Evolutionary conservation across 2,329 filamentous ascomycete genomes (phyloP).

Genomic region (Dendrostoma leiphaemia): DNA sequence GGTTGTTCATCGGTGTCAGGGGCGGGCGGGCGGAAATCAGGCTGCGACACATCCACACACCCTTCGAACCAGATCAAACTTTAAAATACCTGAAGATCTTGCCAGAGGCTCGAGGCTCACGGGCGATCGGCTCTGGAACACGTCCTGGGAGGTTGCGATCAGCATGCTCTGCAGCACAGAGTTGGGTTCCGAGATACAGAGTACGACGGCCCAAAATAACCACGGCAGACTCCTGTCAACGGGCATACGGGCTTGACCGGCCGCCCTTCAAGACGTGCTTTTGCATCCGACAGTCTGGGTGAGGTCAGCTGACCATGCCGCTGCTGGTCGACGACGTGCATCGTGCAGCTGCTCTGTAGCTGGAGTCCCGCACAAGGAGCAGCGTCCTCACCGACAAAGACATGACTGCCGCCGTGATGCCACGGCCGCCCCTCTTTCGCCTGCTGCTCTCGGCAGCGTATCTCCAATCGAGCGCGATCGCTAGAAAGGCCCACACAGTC

Average conservation of each 20-base stretch:
- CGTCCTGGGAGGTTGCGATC: not conserved
- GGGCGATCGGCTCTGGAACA: not conserved
- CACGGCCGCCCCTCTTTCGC: not conserved
- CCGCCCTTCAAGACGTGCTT: no score
- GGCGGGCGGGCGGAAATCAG: slow-evolving; percentile 1
- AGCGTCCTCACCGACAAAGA: not conserved
- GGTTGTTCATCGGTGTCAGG: not conserved
- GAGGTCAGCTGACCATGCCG: not conserved
- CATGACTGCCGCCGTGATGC: not conserved
- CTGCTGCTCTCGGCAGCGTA: not conserved
- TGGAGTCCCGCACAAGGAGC: not conserved
- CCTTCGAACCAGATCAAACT: not conserved
- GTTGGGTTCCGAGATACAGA: not conserved
- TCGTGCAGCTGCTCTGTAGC: not conserved
- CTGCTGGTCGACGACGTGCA: not conserved
- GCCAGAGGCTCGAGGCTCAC: not conserved
- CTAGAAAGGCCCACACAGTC: slow-evolving; percentile 16
- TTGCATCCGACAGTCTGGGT: not conserved
- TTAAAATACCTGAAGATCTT: not conserved
- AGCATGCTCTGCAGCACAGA: not conserved
- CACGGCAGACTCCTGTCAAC: no score
- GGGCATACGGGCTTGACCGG: no score
- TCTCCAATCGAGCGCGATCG: slow-evolving; percentile 6
- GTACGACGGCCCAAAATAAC: no score
- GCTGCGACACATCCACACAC: slow-evolving; percentile 12